These are phyloP conservation scores for Carex sylvatica DNA, from an alignment of 202 grass and related monocot species.

Conservation along the genomic window DNA sequence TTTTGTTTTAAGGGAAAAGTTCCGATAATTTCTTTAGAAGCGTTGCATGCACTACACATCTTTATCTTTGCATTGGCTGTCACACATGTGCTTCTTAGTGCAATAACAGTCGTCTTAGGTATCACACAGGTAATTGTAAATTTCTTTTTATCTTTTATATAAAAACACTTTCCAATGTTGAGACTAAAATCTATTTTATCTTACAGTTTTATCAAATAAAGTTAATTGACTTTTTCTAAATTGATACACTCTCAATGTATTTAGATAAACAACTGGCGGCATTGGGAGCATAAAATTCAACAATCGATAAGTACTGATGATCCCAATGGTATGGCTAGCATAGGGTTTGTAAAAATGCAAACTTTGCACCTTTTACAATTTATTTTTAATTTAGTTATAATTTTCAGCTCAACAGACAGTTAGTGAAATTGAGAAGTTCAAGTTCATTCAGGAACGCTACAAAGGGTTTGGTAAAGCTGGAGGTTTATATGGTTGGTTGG, in stretches of 20 bases:
- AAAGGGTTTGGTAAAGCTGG: slow-evolving; percentile 47
- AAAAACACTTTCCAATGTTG: not conserved
- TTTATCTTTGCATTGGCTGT: slow-evolving; percentile 78
- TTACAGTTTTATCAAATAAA: not conserved
- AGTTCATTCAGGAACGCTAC: slow-evolving; percentile 54
- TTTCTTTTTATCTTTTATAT: not conserved
- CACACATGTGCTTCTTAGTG: slow-evolving; percentile 77
- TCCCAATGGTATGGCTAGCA: slow-evolving; percentile 1
- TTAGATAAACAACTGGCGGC: slow-evolving; percentile 66
- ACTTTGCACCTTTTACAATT: not conserved
- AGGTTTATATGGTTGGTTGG: slow-evolving; percentile 52
- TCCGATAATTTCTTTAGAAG: slow-evolving; percentile 63
- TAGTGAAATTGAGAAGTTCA: slow-evolving; percentile 50
- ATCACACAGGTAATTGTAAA: slow-evolving; percentile 43
- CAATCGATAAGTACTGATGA: slow-evolving; percentile 27
- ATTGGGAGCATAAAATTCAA: slow-evolving; percentile 71
- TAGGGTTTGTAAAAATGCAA: not conserved
- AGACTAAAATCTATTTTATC: not conserved
- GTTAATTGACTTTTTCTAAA: not conserved
- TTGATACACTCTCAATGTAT: not conserved
- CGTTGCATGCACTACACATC: slow-evolving; percentile 71
- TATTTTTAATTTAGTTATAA: slow-evolving; percentile 15
- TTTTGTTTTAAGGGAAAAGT: slow-evolving; percentile 56
- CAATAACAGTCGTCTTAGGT: slow-evolving; percentile 60
- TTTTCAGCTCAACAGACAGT: slow-evolving; percentile 44